Conservation (phyloP, 2,329 filamentous ascomycete genomes). For the Fusarium mangiferae region DNA sequence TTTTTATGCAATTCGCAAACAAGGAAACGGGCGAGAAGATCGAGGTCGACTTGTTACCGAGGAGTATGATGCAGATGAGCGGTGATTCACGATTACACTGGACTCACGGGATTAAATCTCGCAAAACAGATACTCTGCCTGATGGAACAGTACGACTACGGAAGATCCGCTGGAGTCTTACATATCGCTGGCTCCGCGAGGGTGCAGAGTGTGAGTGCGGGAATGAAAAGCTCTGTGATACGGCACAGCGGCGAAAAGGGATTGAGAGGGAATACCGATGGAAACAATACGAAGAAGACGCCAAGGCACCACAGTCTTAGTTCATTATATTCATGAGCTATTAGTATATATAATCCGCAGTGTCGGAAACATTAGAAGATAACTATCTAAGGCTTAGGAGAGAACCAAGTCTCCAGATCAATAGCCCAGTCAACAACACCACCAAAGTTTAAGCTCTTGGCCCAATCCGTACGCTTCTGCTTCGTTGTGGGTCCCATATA, state of each 20-base stretch:
- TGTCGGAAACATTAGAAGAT: neutral
- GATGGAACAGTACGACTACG: slow-evolving; percentile 59
- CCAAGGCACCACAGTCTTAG: neutral
- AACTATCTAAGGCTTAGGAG: slow-evolving; percentile 23
- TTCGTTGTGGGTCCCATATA: slow-evolving; percentile 45
- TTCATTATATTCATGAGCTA: slow-evolving; percentile 12
- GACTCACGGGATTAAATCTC: slow-evolving; percentile 65
- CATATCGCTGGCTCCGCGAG: slow-evolving; percentile 63
- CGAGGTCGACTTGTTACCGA: slow-evolving; percentile 59
- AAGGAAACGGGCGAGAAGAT: slow-evolving; percentile 43
- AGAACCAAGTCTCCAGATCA: slow-evolving; percentile 43
- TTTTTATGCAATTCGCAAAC: slow-evolving; percentile 58
- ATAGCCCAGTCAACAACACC: slow-evolving; percentile 48
- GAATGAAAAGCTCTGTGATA: slow-evolving; percentile 61
- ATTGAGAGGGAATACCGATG: slow-evolving; percentile 63
- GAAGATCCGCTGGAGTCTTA: slow-evolving; percentile 63
- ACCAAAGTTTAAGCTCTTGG: slow-evolving; percentile 43
- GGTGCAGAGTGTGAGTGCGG: slow-evolving; percentile 62
- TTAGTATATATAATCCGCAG: neutral
- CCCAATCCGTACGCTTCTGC: slow-evolving; percentile 28
- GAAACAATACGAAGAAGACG: slow-evolving; percentile 50
- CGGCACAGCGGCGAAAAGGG: slow-evolving; percentile 57
- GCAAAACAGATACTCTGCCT: slow-evolving; percentile 60
- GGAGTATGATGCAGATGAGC: slow-evolving; percentile 63
- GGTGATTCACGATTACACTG: slow-evolving; percentile 63